phyloP scores from a whole-genome alignment of 176 grass and related monocot species.

The Triticum aestivum region DNA sequence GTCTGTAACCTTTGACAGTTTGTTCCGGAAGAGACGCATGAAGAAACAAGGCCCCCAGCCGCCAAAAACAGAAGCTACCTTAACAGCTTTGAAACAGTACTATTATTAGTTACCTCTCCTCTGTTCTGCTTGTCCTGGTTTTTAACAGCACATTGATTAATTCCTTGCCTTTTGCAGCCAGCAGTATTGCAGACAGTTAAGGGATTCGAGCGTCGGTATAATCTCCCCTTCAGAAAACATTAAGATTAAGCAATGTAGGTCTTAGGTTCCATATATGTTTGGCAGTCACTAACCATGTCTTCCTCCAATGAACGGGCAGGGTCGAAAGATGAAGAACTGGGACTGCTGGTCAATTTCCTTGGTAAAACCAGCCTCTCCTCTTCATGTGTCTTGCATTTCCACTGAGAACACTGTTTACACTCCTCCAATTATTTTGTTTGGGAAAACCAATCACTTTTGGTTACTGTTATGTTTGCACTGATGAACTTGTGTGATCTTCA shows the following conservation, averaged over 20 bases:
- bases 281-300: background rate
- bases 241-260: background rate
- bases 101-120: background rate
- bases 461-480: background rate
- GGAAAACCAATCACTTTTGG: background rate
- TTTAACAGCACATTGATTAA: background rate
- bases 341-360: background rate
- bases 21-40: too few species aligned
- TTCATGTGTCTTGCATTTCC: background rate
- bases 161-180: background rate
- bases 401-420: background rate
- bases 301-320: background rate
- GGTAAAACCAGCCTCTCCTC: background rate
- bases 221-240: background rate
- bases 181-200: background rate
- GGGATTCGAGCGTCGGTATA: background rate
- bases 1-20: too few species aligned
- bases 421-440: background rate
- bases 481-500: background rate
- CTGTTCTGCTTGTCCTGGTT: background rate
- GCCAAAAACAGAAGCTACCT: too few species aligned
- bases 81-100: too few species aligned
- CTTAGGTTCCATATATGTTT: background rate
- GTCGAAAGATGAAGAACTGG: background rate
- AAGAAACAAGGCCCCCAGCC: too few species aligned